Conservation (phyloP, 2,329 filamentous ascomycete genomes). For the Lanzia echinophila region DNA sequence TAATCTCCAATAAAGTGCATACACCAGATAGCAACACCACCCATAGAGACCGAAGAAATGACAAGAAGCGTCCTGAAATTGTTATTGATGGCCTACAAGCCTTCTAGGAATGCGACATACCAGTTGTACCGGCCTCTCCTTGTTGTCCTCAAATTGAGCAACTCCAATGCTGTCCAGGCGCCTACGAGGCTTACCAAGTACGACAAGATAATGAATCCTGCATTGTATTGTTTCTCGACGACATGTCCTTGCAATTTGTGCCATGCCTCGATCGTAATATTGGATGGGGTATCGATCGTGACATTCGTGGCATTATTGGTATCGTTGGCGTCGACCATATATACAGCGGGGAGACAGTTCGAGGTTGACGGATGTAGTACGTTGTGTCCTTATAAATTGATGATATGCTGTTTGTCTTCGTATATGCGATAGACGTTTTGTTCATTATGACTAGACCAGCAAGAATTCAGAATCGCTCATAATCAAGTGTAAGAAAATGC, state of each 20-base stretch:
- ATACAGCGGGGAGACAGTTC: background rate
- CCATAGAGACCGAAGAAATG: constrained; percentile 63
- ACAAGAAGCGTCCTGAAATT: constrained; percentile 51
- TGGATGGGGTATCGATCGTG: background rate
- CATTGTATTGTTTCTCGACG: constrained; percentile 27
- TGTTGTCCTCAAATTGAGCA: constrained; percentile 70
- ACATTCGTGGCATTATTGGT: constrained; percentile 8
- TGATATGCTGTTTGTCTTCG: background rate
- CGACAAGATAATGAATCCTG: constrained; percentile 61
- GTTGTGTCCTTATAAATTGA: background rate
- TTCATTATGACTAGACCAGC: background rate
- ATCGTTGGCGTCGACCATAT: constrained; percentile 6
- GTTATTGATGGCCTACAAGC: constrained; percentile 2
- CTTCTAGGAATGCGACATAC: constrained; percentile 37
- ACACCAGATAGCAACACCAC: constrained; percentile 67
- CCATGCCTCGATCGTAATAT: constrained; percentile 1
- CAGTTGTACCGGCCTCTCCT: constrained; percentile 62
- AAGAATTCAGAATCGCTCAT: background rate
- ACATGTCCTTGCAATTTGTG: constrained; percentile 14
- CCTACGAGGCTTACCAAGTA: constrained; percentile 68
- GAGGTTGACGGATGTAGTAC: background rate
- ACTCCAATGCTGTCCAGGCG: constrained; percentile 70
- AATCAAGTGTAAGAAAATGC: background rate
- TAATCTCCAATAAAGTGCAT: constrained; percentile 82
- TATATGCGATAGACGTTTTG: background rate